A percentile compares a stretch with the other conserved stretches of the same genome.
phyloP scores from a whole-genome alignment of 768 basidiomycete species.

The Russula vinacea region DNA sequence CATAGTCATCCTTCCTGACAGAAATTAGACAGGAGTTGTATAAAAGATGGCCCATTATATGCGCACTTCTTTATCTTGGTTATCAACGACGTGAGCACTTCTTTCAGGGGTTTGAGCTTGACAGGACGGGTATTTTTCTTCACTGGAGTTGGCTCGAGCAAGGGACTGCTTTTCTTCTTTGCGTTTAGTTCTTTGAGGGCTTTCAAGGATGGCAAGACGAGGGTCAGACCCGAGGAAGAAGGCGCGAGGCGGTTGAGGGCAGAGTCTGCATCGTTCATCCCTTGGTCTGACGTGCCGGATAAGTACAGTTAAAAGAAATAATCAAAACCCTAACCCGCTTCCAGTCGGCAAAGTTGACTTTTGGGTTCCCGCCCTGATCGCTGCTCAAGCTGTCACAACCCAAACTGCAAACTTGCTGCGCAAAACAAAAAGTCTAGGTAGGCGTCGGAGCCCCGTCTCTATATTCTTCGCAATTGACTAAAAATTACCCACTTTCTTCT shows the following conservation, averaged over 20 bases:
- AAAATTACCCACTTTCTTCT: background rate
- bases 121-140: constrained; percentile 52
- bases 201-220: constrained; percentile 66
- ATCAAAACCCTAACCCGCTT: constrained; percentile 1
- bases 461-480: background rate
- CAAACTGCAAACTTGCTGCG: background rate
- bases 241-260: constrained; percentile 13
- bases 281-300: background rate
- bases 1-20: constrained; percentile 78
- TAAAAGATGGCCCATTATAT: background rate
- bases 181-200: constrained; percentile 55
- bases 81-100: constrained; percentile 65
- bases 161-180: constrained; percentile 44
- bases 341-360: constrained; percentile 1
- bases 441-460: too few species aligned
- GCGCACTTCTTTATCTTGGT: constrained; percentile 69
- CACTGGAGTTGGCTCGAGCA: constrained; percentile 20
- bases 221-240: constrained; percentile 51
- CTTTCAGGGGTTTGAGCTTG: constrained; percentile 77
- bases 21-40: background rate
- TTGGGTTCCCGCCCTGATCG: constrained; percentile 4
- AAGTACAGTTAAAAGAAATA: background rate
- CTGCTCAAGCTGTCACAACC: background rate
- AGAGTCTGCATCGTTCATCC: constrained; percentile 14
- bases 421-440: background rate